Percentiles rank a stretch among this genome's conserved stretches.
These are phyloP conservation scores for Lichtheimia corymbifera DNA, from an alignment of 371 early-diverging fungal species.

Conservation along the genomic window DNA sequence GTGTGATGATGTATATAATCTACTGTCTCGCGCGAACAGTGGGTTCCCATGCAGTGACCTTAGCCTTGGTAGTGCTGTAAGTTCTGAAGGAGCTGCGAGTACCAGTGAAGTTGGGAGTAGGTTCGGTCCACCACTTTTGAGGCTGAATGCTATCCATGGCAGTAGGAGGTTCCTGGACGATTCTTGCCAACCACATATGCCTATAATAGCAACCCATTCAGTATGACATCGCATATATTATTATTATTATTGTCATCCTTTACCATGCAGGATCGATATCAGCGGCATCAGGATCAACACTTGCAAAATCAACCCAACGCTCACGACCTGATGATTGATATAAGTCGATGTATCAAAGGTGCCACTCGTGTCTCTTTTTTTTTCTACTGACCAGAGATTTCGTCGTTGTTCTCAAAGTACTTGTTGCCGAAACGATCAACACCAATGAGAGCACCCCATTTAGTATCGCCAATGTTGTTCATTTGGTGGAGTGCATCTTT, in stretches of 20 bases:
- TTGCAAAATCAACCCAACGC: slow-evolving; percentile 90
- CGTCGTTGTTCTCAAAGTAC: slow-evolving; percentile 87
- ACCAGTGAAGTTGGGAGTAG: slow-evolving; percentile 72
- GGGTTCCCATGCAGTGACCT: slow-evolving; percentile 81
- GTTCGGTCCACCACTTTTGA: slow-evolving; percentile 51
- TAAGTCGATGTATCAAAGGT: too few relatives aligned
- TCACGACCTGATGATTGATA: slow-evolving; percentile 65
- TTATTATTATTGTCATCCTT: background rate
- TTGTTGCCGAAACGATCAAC: slow-evolving; percentile 87
- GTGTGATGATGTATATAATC: background rate
- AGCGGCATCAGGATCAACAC: slow-evolving; percentile 73
- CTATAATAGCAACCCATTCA: slow-evolving; percentile 33
- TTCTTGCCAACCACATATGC: slow-evolving; percentile 91
- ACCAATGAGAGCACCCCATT: slow-evolving; percentile 85
- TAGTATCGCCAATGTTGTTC: slow-evolving; percentile 78
- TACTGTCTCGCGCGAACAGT: slow-evolving; percentile 52
- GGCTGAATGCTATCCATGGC: slow-evolving; percentile 36
- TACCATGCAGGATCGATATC: slow-evolving; percentile 93
- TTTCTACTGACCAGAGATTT: slow-evolving; percentile 66
- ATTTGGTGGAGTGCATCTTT: slow-evolving; percentile 65
- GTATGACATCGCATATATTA: background rate
- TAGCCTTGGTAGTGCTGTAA: slow-evolving; percentile 87
- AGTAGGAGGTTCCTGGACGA: slow-evolving; percentile 84
- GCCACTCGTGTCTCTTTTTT: too few relatives aligned
- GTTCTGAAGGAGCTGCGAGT: slow-evolving; percentile 75